Base-by-base conservation (phyloP, 1,139 yeast genomes). In the Kurtzmaniella quercitrusa region DNA sequence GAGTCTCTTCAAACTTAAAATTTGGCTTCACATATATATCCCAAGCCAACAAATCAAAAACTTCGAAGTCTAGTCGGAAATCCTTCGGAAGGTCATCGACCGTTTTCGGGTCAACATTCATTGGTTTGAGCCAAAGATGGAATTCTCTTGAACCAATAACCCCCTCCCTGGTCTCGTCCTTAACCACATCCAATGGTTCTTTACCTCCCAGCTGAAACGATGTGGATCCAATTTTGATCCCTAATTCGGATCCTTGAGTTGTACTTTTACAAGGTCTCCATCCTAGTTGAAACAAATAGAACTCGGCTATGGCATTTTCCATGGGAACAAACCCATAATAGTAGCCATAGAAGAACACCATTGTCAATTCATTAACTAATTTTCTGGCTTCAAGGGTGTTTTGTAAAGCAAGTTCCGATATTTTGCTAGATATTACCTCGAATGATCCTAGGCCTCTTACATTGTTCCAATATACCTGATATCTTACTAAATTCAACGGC, bases 321-420 rank as follows among this genome's bases (percentile, higher is more conserved):
- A 66, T 61, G 12, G 76, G 78, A 1, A 83, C 74, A 37, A 75
- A 58, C 2, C 82, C 82, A 56, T 71, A 81, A 53, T 80, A 82
- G 53, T 67, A 79, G 3, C 84, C 86, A 57, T 71, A 82, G 52
- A 82, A 82, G 41, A 81, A 63, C 2, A 79, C 79, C 44, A 73
- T 67, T 14, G 72, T 67, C 46, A 71, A 53, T 52, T 71, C 73
- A 39, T 68, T 64, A 38, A 65, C 57, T 34, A 60, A 46, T 2
- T 53, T 49, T 25, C 47, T 37, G 36, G 50, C 50, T 14, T 60
- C 65, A 42, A 66, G 44, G 51, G 49, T 55, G 41, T 55, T 52
- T 44, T 57, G 61, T n/a, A 46, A 44, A 23, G 55, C 54, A 25
- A 66, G 54, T 3, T 54, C 42, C 41, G 61, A 59, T 38, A 68